Base-by-base conservation (phyloP, 164 flowering plant genomes). In the Cinnamomum chago region DNA sequence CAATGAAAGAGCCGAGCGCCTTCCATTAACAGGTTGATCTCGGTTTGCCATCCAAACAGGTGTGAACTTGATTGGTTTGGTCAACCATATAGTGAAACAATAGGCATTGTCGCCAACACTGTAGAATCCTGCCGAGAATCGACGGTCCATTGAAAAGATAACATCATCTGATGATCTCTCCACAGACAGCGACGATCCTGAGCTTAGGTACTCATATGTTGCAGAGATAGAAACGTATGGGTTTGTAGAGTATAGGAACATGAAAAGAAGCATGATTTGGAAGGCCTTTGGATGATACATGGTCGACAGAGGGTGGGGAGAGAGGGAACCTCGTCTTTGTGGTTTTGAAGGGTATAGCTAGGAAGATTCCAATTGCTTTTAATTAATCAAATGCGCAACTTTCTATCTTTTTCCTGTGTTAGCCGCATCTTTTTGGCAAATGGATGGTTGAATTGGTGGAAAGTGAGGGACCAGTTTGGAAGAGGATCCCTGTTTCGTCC, bases 21-120 rank as follows among this genome's bases (percentile, higher is more conserved):
- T 50, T 22, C 78, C 78, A 51, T 72, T 75, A 2, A 76, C 82
- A 1, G 82, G 79, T 10, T 25, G 24, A 71, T 79, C 76, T 60
- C 82, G 35, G 76, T 76, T 79, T 2, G 82, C 81, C 75, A 71
- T 75, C 81, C 78, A 79, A 12, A 72, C 70, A 12, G 75, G 64
- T 0, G 78, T 79, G 15, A 24, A 6, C 0, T 64, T 23, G 14
- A 23, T 23, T 0, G 75, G 6, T 3, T 74, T 52, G 14, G 70
- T 17, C 65, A 51, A 74, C 71, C 70, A 67, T 24, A 74, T 52
- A 14, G 71, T 71, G 33, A 79, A 83, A 74, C 78, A 76, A 35
- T 74, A 81, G 5, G 83, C 80, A 23, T 83, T 83, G n/a, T 25
- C 55, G 3, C 85, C 85, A 20, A 81, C 83, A 1, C 52, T 25